Percentiles rank a stretch among this genome's conserved stretches.
These are phyloP conservation scores for Trichoderma endophyticum DNA, from an alignment of 2,329 filamentous ascomycete genomes.

Conservation along the genomic window DNA sequence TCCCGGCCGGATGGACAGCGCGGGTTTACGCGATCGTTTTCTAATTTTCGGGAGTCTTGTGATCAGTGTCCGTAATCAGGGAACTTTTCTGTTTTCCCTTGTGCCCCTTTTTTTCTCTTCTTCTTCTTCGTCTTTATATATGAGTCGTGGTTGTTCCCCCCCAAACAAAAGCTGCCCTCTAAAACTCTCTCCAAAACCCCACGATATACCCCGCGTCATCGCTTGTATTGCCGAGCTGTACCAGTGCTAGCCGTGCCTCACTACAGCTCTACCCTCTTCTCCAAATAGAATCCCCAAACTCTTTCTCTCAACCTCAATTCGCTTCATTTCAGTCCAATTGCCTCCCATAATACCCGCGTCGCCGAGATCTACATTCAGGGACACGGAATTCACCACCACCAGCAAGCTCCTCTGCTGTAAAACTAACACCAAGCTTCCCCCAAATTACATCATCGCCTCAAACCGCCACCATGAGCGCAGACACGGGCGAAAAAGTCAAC, in stretches of 20 bases:
- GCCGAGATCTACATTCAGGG: background rate
- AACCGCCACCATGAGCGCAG: constrained; percentile 28
- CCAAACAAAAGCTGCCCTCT: constrained; percentile 12
- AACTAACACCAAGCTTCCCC: background rate
- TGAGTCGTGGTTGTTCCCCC: background rate
- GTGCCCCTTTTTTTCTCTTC: background rate
- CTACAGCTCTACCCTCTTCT: background rate
- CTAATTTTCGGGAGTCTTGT: constrained; percentile 11
- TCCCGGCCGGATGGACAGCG: constrained; percentile 12
- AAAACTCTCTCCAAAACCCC: constrained; percentile 6
- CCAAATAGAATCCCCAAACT: background rate
- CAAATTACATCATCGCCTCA: constrained; percentile 19
- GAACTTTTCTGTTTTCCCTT: constrained; percentile 11
- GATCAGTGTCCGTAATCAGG: constrained; percentile 13
- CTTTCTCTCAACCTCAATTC: background rate
- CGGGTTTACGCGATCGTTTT: constrained; percentile 3
- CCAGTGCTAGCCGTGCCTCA: background rate
- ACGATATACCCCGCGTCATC: constrained; percentile 18
- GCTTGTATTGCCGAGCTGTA: background rate
- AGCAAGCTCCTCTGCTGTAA: background rate
- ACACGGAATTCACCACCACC: background rate
- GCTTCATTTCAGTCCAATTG: background rate
- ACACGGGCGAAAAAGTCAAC: constrained; percentile 75
- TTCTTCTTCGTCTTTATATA: constrained; percentile 11
- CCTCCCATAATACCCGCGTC: background rate